These are phyloP conservation scores for Scenedesmus sp. DNA, from an alignment of 163 green algal species.

Conservation along the genomic window DNA sequence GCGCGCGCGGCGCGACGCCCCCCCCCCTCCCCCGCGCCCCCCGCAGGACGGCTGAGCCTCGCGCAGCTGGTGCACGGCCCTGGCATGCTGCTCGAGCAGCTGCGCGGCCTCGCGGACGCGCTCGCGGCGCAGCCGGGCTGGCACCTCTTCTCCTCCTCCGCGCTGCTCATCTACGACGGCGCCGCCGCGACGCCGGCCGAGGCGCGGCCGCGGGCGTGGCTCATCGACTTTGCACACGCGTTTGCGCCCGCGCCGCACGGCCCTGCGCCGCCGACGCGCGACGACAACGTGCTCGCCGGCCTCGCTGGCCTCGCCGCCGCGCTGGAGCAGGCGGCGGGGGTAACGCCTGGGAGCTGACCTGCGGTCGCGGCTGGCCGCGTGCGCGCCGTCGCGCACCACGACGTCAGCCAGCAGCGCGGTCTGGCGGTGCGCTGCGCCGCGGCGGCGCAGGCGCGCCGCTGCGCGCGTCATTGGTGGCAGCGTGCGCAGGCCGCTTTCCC, in stretches of 20 bases:
- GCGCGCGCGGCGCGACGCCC: no score
- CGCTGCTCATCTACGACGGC: constrained; percentile 93
- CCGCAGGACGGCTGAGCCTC: constrained; percentile 20
- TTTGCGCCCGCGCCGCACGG: no score
- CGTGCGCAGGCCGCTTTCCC: no score
- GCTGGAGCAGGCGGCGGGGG: no score
- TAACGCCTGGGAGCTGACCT: no score
- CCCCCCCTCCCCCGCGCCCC: background rate
- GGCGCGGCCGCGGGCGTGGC: constrained; percentile 61
- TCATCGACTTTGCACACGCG: constrained; percentile 93
- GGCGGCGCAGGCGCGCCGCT: no score
- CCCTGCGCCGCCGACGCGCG: constrained; percentile 35
- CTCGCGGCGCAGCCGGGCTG: constrained; percentile 71
- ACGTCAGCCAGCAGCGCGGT: no score
- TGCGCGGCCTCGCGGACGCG: constrained; percentile 70
- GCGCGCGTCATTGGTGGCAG: no score
- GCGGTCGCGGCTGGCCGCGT: no score
- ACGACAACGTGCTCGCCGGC: constrained; percentile 46
- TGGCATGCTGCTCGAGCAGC: constrained; percentile 52
- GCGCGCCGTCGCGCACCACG: no score
- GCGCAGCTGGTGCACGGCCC: background rate
- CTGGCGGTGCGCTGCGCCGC: no score
- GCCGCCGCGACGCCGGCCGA: constrained; percentile 58
- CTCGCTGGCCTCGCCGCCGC: constrained; percentile 16
- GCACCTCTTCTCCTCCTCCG: constrained; percentile 75